Percentiles rank a stretch among this genome's conserved stretches.
phyloP scores from a whole-genome alignment of 108 stramenopile species.

The Aureococcus anophagefferens region DNA sequence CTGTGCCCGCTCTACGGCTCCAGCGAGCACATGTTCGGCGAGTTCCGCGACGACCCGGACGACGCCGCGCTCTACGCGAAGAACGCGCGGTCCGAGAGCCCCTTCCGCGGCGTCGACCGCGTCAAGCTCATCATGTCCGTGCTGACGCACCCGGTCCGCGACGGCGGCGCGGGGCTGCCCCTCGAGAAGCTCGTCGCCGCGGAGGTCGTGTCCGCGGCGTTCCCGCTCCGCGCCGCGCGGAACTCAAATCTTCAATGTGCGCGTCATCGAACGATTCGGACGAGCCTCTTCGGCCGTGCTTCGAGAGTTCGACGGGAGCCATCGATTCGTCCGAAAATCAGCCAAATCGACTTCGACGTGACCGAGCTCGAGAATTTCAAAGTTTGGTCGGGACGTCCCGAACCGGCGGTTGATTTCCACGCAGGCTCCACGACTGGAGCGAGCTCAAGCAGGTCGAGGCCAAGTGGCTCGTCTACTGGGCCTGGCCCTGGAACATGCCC shows the following conservation, averaged over 20 bases:
- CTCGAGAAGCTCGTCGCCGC: constrained; percentile 16
- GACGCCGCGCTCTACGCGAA: neutral
- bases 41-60: neutral
- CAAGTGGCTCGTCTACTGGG: constrained; percentile 21
- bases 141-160: neutral
- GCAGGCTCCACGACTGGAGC: constrained; percentile 33
- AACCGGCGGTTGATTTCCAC: too few relatives aligned
- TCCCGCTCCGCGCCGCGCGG: constrained; percentile 39
- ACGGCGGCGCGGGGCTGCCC: constrained; percentile 1
- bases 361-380: too few relatives aligned
- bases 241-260: too few relatives aligned
- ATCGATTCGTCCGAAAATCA: too few relatives aligned
- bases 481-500: neutral
- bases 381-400: too few relatives aligned
- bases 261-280: too few relatives aligned
- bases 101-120: neutral
- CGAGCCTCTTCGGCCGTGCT: too few relatives aligned
- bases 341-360: too few relatives aligned
- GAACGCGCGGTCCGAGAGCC: neutral
- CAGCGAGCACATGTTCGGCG: constrained; percentile 15
- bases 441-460: constrained; percentile 23
- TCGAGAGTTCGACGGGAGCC: too few relatives aligned
- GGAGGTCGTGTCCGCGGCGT: constrained; percentile 23
- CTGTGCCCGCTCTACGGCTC: constrained; percentile 12
- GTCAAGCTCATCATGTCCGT: constrained; percentile 7